Percentiles rank a stretch among this genome's conserved stretches.
phyloP scores from a whole-genome alignment of 768 basidiomycete genomes.

The Hygrophoropsis aurantiaca region DNA sequence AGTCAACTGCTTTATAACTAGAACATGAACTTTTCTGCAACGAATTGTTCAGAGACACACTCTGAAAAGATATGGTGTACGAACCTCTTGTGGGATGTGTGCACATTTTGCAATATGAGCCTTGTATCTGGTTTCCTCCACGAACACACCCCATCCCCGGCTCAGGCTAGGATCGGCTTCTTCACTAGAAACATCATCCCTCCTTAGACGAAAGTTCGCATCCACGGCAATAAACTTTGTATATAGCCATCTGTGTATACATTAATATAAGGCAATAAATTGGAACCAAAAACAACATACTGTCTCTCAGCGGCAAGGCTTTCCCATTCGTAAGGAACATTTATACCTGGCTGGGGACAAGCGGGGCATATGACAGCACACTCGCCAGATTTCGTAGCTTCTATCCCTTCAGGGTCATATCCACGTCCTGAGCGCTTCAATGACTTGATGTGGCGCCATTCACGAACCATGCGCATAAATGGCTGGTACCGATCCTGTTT shows the following conservation, averaged over 20 bases:
- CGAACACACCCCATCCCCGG: conserved; percentile 20
- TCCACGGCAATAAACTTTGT: background rate
- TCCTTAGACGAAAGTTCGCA: conserved; percentile 20
- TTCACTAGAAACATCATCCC: conserved; percentile 8
- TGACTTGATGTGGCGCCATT: conserved; percentile 14
- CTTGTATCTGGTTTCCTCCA: conserved; percentile 18
- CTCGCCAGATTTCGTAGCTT: background rate
- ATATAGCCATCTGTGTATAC: no score
- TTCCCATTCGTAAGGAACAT: conserved; percentile 9
- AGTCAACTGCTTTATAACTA: background rate
- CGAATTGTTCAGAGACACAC: background rate
- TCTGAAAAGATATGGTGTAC: no score
- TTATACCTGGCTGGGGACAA: conserved; percentile 28
- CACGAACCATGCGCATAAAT: conserved; percentile 9
- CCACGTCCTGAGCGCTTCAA: conserved; percentile 16
- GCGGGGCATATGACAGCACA: conserved; percentile 15
- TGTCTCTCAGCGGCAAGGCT: background rate
- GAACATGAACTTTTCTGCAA: background rate
- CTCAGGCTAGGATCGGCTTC: conserved; percentile 17
- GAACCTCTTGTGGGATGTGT: no score
- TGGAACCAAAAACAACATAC: background rate
- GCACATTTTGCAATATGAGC: conserved; percentile 4
- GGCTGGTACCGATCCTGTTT: conserved; percentile 10
- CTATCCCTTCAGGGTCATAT: conserved; percentile 20
- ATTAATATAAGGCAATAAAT: background rate